phyloP scores from a whole-genome alignment of 345 rosid species.

The Crucihimalaya himalaica region DNA sequence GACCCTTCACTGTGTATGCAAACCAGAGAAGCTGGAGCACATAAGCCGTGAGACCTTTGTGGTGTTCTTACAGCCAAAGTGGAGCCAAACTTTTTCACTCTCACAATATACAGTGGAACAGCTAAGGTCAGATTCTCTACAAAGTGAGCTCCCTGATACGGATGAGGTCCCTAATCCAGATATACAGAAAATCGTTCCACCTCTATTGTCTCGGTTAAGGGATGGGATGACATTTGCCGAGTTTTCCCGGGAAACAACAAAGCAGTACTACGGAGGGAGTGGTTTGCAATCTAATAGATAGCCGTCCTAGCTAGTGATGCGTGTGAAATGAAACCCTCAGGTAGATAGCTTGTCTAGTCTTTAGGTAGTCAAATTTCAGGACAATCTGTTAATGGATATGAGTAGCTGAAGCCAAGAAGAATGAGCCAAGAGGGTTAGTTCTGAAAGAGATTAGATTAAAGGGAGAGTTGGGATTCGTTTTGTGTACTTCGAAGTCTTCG shows the following conservation, averaged over 20 bases:
- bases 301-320: constrained; percentile 1
- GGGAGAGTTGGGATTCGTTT: constrained; percentile 32
- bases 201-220: constrained; percentile 65
- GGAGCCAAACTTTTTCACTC: constrained; percentile 70
- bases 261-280: constrained; percentile 79
- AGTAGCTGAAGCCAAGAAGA: constrained; percentile 22
- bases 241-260: constrained; percentile 79
- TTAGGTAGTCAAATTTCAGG: constrained; percentile 13
- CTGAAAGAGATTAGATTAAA: constrained; percentile 16
- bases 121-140: constrained; percentile 16
- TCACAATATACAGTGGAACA: constrained; percentile 46
- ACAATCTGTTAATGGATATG: background rate
- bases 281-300: constrained; percentile 78
- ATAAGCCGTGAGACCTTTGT: constrained; percentile 83
- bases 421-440: constrained; percentile 25
- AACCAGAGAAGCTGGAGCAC: constrained; percentile 53
- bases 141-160: constrained; percentile 23
- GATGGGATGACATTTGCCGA: constrained; percentile 94
- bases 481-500: constrained; percentile 37
- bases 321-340: background rate
- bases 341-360: constrained; percentile 4
- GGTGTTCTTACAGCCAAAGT: constrained; percentile 78
- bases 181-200: constrained; percentile 62
- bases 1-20: constrained; percentile 77
- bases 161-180: constrained; percentile 31